Conservation (phyloP, 2,329 filamentous ascomycete genomes). For the Talaromyces sp. region DNA sequence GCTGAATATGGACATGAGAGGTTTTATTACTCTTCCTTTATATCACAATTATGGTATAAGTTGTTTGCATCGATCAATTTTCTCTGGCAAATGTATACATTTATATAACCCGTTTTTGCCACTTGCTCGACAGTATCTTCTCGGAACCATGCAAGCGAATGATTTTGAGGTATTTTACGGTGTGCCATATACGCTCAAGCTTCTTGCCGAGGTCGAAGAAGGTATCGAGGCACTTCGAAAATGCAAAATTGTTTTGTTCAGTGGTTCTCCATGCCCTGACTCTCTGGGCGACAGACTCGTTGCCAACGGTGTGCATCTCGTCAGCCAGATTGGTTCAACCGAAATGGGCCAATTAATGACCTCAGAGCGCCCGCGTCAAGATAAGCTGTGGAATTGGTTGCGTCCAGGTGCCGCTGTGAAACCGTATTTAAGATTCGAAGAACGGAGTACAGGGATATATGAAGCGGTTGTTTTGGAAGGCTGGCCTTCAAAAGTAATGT, state of each 20-base stretch:
- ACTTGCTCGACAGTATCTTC: slow-evolving; percentile 50
- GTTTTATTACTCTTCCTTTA: slow-evolving; percentile 56
- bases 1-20: slow-evolving; percentile 46
- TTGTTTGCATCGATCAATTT: slow-evolving; percentile 54
- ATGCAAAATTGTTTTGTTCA: slow-evolving; percentile 53
- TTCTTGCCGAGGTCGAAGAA: slow-evolving; percentile 57
- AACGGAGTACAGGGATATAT: slow-evolving; percentile 29
- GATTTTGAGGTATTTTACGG: slow-evolving; percentile 56
- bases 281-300: slow-evolving; percentile 56
- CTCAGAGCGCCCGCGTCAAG: slow-evolving; percentile 51
- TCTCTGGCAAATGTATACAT: slow-evolving; percentile 50
- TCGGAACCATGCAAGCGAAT: slow-evolving; percentile 43
- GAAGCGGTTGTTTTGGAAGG: slow-evolving; percentile 38
- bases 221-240: slow-evolving; percentile 41
- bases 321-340: slow-evolving; percentile 58
- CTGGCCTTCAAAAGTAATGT: slow-evolving; percentile 40
- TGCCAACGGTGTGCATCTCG: slow-evolving; percentile 52
- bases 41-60: slow-evolving; percentile 61
- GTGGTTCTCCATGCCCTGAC: slow-evolving; percentile 58
- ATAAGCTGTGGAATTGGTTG: slow-evolving; percentile 62
- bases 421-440: slow-evolving; percentile 43
- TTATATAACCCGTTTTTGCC: slow-evolving; percentile 57
- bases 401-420: slow-evolving; percentile 40
- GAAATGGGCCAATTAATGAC: slow-evolving; percentile 63
- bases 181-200: slow-evolving; percentile 63